Evolutionary conservation across 495 filamentous ascomycete species (phyloP).

Genomic region (Pseudoneurospora amorphoporcata): DNA sequence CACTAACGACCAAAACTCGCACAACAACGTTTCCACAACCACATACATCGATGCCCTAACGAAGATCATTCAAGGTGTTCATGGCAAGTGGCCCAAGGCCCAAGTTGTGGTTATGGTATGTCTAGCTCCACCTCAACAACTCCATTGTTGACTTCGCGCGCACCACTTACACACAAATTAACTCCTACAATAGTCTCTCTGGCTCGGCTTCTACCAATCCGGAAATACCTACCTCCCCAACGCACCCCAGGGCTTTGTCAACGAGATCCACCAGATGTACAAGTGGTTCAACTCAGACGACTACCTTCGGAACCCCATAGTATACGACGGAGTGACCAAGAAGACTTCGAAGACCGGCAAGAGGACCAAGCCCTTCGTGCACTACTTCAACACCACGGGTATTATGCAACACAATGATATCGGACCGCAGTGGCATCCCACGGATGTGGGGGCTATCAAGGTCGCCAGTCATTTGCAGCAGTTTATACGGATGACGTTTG

Average conservation of each 20-base stretch:
- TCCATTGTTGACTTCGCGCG: neutral
- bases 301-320: slow-evolving; percentile 31
- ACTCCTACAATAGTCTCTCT: slow-evolving; percentile 40
- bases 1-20: slow-evolving; percentile 53
- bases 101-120: slow-evolving; percentile 54
- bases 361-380: slow-evolving; percentile 43
- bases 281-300: slow-evolving; percentile 44
- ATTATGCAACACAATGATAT: slow-evolving; percentile 64
- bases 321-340: slow-evolving; percentile 36
- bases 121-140: neutral
- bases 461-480: slow-evolving; percentile 56
- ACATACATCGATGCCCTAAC: slow-evolving; percentile 48
- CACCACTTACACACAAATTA: neutral
- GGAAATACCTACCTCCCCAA: slow-evolving; percentile 45
- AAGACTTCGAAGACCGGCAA: slow-evolving; percentile 24
- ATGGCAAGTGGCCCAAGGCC: slow-evolving; percentile 50
- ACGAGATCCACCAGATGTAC: slow-evolving; percentile 46
- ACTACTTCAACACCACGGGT: slow-evolving; percentile 59
- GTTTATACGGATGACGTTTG: slow-evolving; percentile 40
- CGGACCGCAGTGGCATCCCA: slow-evolving; percentile 52
- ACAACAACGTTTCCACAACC: slow-evolving; percentile 45
- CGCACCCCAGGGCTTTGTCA: slow-evolving; percentile 34
- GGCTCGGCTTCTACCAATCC: slow-evolving; percentile 44
- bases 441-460: slow-evolving; percentile 59
- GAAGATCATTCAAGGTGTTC: slow-evolving; percentile 50